Base-by-base conservation (phyloP, 805 yeast species). In the Priceomyces melissophilus region DNA sequence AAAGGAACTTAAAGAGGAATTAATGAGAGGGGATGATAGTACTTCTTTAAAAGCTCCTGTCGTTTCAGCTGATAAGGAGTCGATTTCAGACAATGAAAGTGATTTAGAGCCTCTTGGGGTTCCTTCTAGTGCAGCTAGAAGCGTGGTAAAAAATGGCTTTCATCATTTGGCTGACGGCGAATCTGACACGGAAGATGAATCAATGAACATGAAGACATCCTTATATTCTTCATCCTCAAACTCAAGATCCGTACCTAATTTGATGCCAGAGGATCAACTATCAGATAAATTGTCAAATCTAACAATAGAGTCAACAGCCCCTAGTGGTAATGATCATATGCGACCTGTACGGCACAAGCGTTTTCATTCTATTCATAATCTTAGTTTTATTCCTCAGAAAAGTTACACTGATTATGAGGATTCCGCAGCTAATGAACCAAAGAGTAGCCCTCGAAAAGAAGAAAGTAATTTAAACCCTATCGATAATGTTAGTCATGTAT, bases 321-420 rank as follows among this genome's bases (percentile, higher is more conserved):
- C 49, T 13, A 30, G 30, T 41, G 2, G 11, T n/a, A 16, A 27
- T 10, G 30, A 14, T 20, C 27, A 14, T 30, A n/a, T 28, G 12
- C 13, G 17, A 20, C 17, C 11, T 4, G 47, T 48, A 17, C 59
- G 63, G 29, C 75, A 69, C 39, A 44, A 60, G n/a, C 64, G 75
- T 26, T 65, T 63, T 39, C 61, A 62, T 36, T 67, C 72, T 2
- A 57, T 69, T 70, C 62, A 57, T 39, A 58, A 55, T 40, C 66
- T 69, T 32, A 53, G 53, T 11, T 56, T 60, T 40, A 5, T 8
- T 8, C 32, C 32, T 4, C 8, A 29, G 15, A 8, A 29, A n/a
- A 9, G 8, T 14, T 4, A 29, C 32, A 8, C 7, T 12, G 8
- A 29, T 9, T 4, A 8, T 29, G 9, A 29, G 25, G 25, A 20